Evolutionary conservation across 257 asterid species (phyloP).

Genomic region (Solanum bukasovii): DNA sequence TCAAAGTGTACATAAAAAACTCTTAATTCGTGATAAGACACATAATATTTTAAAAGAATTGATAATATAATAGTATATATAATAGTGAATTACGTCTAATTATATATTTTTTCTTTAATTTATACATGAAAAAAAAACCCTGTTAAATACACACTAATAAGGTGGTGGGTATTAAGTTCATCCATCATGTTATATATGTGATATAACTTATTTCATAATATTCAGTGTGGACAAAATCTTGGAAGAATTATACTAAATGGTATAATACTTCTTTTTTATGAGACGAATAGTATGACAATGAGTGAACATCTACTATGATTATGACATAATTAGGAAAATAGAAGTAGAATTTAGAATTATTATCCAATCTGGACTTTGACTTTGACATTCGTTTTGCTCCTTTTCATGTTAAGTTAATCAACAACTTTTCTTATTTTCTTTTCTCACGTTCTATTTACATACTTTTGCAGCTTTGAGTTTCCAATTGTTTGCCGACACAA

Average conservation of each 20-base stretch:
- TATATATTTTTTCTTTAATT: no score
- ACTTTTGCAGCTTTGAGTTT: not conserved
- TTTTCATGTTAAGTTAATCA: not conserved
- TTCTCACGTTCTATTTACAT: not conserved
- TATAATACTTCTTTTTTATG: not conserved
- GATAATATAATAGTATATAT: no score
- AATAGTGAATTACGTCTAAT: no score
- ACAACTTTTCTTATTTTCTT: not conserved
- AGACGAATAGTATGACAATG: not conserved
- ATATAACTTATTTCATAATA: not conserved
- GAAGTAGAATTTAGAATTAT: not conserved
- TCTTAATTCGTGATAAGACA: no score
- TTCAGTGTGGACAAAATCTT: not conserved
- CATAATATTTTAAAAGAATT: no score
- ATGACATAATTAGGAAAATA: not conserved
- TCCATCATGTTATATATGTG: not conserved
- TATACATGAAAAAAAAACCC: not conserved
- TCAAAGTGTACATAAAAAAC: no score
- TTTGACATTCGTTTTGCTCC: not conserved
- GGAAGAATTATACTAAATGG: not conserved
- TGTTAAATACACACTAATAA: not conserved
- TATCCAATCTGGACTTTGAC: not conserved
- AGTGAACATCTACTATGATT: not conserved
- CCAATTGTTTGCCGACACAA: not conserved
- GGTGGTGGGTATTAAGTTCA: not conserved